A percentile compares a stretch with the other conserved stretches of the same genome.
Conservation (phyloP, 805 yeast genomes). For the Cyberlindnera xishuangbannaensis region DNA sequence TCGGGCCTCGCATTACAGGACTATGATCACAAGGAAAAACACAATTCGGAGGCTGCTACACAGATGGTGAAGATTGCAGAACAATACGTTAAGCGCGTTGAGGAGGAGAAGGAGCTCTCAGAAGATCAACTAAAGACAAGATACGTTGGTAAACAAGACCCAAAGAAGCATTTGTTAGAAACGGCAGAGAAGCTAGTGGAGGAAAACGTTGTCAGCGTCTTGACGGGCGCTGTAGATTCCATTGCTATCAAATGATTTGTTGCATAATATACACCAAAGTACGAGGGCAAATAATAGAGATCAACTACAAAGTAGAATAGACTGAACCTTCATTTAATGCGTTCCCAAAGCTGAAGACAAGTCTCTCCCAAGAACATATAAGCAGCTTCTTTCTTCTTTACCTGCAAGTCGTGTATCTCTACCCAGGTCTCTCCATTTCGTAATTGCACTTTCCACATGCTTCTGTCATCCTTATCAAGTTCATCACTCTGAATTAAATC, state of each 20-base stretch:
- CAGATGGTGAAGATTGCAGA: slow-evolving; percentile 86
- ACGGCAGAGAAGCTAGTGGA: slow-evolving; percentile 84
- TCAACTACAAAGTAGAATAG: too few species aligned
- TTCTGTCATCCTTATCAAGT: slow-evolving; percentile 25
- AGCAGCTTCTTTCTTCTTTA: slow-evolving; percentile 45
- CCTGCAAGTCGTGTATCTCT: slow-evolving; percentile 47
- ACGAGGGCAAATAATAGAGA: too few species aligned
- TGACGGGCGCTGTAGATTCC: slow-evolving; percentile 86
- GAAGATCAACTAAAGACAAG: slow-evolving; percentile 91
- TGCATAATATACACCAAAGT: too few species aligned
- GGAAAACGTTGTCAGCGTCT: slow-evolving; percentile 80
- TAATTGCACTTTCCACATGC: slow-evolving; percentile 46
- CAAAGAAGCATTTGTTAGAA: slow-evolving; percentile 91
- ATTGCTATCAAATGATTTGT: slow-evolving; percentile 67
- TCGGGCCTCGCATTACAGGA: slow-evolving; percentile 78
- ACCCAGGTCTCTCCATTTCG: slow-evolving; percentile 47
- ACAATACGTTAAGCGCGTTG: slow-evolving; percentile 81
- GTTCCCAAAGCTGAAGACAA: slow-evolving; percentile 65
- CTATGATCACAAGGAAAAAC: slow-evolving; percentile 70
- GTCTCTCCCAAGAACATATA: slow-evolving; percentile 56
- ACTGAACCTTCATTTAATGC: slow-evolving; percentile 9
- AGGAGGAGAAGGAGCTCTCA: slow-evolving; percentile 83
- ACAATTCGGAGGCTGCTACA: slow-evolving; percentile 66
- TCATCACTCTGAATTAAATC: slow-evolving; percentile 19
- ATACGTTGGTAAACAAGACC: slow-evolving; percentile 97